These are phyloP conservation scores for Cucurbita pepo DNA, from an alignment of 306 rosid species.

Conservation along the genomic window DNA sequence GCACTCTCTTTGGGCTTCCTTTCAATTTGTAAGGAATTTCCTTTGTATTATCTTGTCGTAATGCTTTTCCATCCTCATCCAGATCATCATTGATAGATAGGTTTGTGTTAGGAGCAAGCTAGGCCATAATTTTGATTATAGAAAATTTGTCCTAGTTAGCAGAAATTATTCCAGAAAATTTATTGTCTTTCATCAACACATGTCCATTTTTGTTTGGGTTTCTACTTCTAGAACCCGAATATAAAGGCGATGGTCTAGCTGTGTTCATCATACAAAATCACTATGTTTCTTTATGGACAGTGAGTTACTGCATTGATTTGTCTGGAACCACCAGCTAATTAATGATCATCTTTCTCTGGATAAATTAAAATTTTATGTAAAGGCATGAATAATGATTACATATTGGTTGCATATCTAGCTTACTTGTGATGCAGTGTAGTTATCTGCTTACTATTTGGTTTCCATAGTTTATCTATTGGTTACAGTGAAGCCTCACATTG, in stretches of 20 bases:
- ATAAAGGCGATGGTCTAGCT: constrained; percentile 1
- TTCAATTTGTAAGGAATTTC: neutral
- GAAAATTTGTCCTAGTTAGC: neutral
- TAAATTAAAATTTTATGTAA: neutral
- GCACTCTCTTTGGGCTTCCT: neutral
- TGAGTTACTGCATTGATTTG: constrained; percentile 5
- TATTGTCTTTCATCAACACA: no score
- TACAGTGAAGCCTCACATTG: neutral
- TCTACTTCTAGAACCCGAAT: neutral
- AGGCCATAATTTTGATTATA: neutral
- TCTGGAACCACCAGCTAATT: constrained; percentile 5
- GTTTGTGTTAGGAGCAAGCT: neutral
- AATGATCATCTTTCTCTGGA: constrained; percentile 2
- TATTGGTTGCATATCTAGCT: constrained; percentile 1
- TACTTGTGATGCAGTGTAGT: neutral
- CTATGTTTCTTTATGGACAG: neutral
- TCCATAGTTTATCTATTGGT: neutral
- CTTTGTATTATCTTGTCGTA: neutral
- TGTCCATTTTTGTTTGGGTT: neutral
- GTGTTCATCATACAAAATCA: constrained; percentile 2
- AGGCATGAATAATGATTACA: neutral
- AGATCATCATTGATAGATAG: neutral
- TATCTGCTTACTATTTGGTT: neutral
- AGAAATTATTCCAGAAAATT: neutral
- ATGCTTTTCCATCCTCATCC: neutral